phyloP scores from a whole-genome alignment of 805 yeast genomes.

The Kodamaea lidongshanica region DNA sequence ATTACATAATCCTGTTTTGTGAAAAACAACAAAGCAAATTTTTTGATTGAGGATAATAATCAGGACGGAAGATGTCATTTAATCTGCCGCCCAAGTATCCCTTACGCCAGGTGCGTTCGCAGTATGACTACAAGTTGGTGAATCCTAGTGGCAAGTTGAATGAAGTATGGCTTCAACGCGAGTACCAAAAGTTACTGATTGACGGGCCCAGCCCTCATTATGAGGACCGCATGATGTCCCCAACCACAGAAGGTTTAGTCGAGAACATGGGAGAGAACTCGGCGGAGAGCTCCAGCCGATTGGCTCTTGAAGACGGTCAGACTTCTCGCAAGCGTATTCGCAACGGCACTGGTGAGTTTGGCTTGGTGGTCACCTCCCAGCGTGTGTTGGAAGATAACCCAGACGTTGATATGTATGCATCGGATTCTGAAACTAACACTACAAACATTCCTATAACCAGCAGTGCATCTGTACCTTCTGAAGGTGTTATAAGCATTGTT shows the following conservation, averaged over 20 bases:
- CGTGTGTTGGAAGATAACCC: too few relatives aligned
- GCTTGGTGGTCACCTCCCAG: too few relatives aligned
- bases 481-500: conserved; percentile 2
- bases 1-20: conserved; percentile 1
- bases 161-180: conserved; percentile 27
- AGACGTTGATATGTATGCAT: conserved; percentile 4
- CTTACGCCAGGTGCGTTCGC: conserved; percentile 22
- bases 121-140: conserved; percentile 25
- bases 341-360: conserved; percentile 11
- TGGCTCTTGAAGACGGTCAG: conserved; percentile 1
- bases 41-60: conserved; percentile 5
- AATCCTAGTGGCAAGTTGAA: conserved; percentile 28
- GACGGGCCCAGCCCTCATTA: too few relatives aligned
- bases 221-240: too few relatives aligned
- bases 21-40: conserved; percentile 4
- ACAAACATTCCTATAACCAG: too few relatives aligned
- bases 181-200: conserved; percentile 22
- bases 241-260: too few relatives aligned
- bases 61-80: conserved; percentile 5
- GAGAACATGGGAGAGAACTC: too few relatives aligned
- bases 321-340: conserved; percentile 17
- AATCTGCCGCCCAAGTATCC: conserved; percentile 30
- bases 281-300: too few relatives aligned
- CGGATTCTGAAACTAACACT: conserved; percentile 6
- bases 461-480: conserved; percentile 1